Percentiles rank a stretch among this genome's conserved stretches.
phyloP scores from a whole-genome alignment of 495 filamentous ascomycete species.

The Daldinia decipiens region DNA sequence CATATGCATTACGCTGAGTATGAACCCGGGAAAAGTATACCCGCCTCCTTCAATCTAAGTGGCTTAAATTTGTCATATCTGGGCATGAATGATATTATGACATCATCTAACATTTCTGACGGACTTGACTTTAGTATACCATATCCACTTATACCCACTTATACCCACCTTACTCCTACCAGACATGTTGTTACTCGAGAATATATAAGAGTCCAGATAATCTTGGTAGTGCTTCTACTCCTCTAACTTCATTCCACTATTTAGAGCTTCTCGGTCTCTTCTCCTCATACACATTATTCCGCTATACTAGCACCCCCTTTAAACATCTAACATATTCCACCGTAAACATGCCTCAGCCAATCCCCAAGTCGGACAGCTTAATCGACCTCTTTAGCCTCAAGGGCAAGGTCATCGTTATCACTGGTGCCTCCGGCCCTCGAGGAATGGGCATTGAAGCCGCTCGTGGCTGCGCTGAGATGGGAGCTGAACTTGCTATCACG shows the following conservation, averaged over 20 bases:
- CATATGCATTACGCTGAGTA: slow-evolving; percentile 12
- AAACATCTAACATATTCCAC: neutral
- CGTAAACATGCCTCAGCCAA: slow-evolving; percentile 47
- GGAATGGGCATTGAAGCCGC: slow-evolving; percentile 63
- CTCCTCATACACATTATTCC: neutral
- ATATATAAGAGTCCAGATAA: slow-evolving; percentile 1
- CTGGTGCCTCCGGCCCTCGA: slow-evolving; percentile 61
- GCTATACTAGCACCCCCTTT: neutral
- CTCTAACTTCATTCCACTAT: neutral
- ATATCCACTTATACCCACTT: slow-evolving; percentile 26
- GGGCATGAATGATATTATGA: slow-evolving; percentile 20
- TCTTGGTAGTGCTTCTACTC: neutral
- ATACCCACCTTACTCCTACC: slow-evolving; percentile 3
- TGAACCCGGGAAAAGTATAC: slow-evolving; percentile 8
- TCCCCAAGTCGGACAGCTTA: slow-evolving; percentile 49
- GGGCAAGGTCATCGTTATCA: slow-evolving; percentile 64
- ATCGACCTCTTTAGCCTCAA: slow-evolving; percentile 61
- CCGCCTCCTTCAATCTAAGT: slow-evolving; percentile 25
- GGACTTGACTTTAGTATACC: neutral
- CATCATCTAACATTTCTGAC: slow-evolving; percentile 9
- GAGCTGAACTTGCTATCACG: slow-evolving; percentile 61
- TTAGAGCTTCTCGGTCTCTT: neutral
- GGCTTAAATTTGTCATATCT: slow-evolving; percentile 18
- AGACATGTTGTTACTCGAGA: neutral
- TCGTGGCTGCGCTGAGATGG: slow-evolving; percentile 61